Evolutionary conservation across 148 eudicot genomes (phyloP).

Genomic region (Chenopodium formosanum): DNA sequence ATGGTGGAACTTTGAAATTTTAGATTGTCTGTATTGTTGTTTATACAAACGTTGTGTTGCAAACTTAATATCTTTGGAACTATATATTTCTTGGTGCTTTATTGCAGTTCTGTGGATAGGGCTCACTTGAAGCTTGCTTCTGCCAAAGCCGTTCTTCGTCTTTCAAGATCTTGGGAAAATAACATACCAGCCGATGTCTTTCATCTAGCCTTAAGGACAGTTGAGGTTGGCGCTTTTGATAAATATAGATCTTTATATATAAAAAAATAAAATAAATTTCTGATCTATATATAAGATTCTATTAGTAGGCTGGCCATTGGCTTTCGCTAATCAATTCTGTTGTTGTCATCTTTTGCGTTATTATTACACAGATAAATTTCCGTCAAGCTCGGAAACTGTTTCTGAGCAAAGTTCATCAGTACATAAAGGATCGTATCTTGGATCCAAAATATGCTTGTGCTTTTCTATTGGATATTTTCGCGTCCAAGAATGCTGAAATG

Average conservation of each 20-base stretch:
- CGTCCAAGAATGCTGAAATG: conserved; percentile 47
- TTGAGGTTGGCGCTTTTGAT: conserved; percentile 56
- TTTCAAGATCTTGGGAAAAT: conserved; percentile 87
- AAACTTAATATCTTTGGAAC: conserved; percentile 1
- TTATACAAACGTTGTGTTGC: background rate
- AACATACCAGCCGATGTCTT: conserved; percentile 80
- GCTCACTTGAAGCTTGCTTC: conserved; percentile 94
- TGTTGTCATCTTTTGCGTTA: conserved; percentile 11
- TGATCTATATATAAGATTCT: background rate
- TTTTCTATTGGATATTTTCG: conserved; percentile 61
- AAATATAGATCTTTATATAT: background rate
- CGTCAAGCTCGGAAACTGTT: conserved; percentile 79
- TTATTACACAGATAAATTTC: conserved; percentile 49
- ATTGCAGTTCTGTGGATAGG: conserved; percentile 72
- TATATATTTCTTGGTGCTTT: conserved; percentile 15
- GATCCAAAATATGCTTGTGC: conserved; percentile 96
- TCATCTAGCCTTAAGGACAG: conserved; percentile 68
- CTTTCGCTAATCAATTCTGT: conserved; percentile 3
- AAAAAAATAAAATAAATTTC: background rate
- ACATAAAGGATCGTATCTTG: conserved; percentile 79
- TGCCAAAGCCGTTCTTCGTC: conserved; percentile 91
- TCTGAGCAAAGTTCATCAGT: conserved; percentile 83
- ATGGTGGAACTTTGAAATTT: conserved; percentile 19
- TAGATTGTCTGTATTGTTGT: conserved; percentile 7
- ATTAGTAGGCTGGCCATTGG: background rate